Conservation (phyloP, 495 filamentous ascomycete species). For the Aspergillus sclerotioniger region DNA sequence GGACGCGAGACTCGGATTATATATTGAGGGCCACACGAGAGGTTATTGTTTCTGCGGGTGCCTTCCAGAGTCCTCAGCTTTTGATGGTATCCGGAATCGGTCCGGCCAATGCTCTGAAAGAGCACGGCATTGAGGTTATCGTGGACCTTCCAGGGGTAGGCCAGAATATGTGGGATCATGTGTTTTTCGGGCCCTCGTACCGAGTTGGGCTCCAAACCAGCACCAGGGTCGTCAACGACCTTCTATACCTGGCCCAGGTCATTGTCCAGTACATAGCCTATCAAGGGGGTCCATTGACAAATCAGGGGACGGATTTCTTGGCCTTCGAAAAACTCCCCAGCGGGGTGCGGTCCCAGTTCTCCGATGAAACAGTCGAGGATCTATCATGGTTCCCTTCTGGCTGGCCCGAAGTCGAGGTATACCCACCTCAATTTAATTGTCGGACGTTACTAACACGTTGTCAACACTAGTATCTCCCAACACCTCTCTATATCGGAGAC, state of each 20-base stretch:
- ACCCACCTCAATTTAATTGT: not conserved
- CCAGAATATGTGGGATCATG: slow-evolving; percentile 50
- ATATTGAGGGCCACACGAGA: slow-evolving; percentile 43
- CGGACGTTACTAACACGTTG: not conserved
- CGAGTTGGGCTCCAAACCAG: slow-evolving; percentile 40
- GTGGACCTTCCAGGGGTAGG: slow-evolving; percentile 50
- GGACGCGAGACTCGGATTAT: slow-evolving; percentile 22
- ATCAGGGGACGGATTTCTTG: slow-evolving; percentile 43
- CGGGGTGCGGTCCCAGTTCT: slow-evolving; percentile 19
- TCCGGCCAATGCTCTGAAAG: slow-evolving; percentile 26
- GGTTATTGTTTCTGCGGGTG: slow-evolving; percentile 56
- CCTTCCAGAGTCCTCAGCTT: slow-evolving; percentile 49
- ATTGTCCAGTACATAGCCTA: slow-evolving; percentile 10
- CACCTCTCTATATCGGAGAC: slow-evolving; percentile 39
- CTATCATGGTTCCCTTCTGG: slow-evolving; percentile 47
- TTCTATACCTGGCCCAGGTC: slow-evolving; percentile 11
- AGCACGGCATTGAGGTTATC: slow-evolving; percentile 37
- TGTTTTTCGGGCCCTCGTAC: slow-evolving; percentile 34
- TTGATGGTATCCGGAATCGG: slow-evolving; percentile 53
- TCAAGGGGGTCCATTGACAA: slow-evolving; percentile 40
- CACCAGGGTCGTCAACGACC: slow-evolving; percentile 22
- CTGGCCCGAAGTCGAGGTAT: slow-evolving; percentile 59
- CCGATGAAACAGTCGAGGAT: slow-evolving; percentile 17
- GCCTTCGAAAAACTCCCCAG: slow-evolving; percentile 50
- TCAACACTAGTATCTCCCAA: slow-evolving; percentile 28